These are phyloP conservation scores for Bacidia rubella DNA, from an alignment of 495 filamentous ascomycete species.

Conservation along the genomic window DNA sequence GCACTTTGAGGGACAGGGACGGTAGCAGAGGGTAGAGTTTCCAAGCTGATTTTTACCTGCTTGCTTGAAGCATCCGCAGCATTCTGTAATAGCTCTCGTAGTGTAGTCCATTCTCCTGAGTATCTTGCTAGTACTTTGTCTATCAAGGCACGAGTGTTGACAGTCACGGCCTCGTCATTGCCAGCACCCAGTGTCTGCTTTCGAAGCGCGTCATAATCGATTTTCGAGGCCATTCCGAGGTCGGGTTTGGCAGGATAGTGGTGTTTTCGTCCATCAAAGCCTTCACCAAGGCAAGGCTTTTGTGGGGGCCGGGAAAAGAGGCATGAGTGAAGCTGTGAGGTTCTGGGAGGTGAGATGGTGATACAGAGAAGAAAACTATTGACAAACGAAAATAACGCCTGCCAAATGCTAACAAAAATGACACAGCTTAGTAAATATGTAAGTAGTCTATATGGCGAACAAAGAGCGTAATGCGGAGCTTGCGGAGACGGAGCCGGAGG, in stretches of 20 bases:
- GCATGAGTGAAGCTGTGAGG: no score
- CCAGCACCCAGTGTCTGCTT: constrained; percentile 76
- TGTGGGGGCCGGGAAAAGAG: neutral
- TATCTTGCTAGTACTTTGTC: constrained; percentile 95
- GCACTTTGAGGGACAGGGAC: constrained; percentile 56
- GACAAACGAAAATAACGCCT: neutral
- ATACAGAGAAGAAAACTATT: neutral
- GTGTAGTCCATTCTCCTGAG: constrained; percentile 76
- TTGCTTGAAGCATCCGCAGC: constrained; percentile 88
- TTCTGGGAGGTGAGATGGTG: neutral
- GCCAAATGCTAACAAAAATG: neutral
- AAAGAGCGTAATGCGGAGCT: neutral
- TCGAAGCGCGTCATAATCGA: constrained; percentile 73
- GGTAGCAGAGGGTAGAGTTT: constrained; percentile 67
- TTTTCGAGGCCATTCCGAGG: constrained; percentile 41
- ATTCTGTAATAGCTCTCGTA: constrained; percentile 94
- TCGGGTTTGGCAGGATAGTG: no score
- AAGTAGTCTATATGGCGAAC: neutral
- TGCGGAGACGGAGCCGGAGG: neutral
- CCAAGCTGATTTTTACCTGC: constrained; percentile 79
- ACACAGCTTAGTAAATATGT: neutral
- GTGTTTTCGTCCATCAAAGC: neutral
- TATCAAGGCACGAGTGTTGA: constrained; percentile 91
- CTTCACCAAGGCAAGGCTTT: neutral
- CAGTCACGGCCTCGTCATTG: constrained; percentile 93